Conservation (phyloP, 2,329 filamentous ascomycete genomes). For the Penicillium freii region DNA sequence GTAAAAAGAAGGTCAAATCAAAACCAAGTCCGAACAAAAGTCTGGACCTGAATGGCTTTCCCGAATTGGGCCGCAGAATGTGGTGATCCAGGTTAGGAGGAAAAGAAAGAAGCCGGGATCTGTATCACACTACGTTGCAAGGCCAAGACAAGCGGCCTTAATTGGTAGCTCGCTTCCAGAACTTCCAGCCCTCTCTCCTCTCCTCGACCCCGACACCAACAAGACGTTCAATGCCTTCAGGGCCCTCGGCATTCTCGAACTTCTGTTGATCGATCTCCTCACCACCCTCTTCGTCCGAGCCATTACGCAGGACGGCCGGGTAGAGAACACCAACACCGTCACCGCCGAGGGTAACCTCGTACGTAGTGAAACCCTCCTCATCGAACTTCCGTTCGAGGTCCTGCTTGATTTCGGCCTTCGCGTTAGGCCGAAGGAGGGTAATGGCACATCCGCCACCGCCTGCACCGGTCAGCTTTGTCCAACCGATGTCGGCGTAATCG, state of each 20-base stretch:
- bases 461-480: conserved; percentile 95
- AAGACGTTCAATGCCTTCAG: conserved; percentile 79
- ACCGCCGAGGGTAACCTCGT: conserved; percentile 85
- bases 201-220: conserved; percentile 74
- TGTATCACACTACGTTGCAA: background rate
- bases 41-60: background rate
- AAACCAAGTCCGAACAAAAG: background rate
- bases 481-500: conserved; percentile 84
- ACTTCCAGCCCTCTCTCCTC: conserved; percentile 79
- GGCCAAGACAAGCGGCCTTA: background rate
- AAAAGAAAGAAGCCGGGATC: background rate
- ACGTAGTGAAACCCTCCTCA: conserved; percentile 74
- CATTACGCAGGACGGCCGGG: conserved; percentile 86
- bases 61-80: background rate
- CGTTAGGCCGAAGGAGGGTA: conserved; percentile 73
- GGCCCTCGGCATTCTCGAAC: conserved; percentile 79
- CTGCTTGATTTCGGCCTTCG: conserved; percentile 56
- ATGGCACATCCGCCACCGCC: conserved; percentile 96
- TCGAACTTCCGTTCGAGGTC: conserved; percentile 65
- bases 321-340: conserved; percentile 93
- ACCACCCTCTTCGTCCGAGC: conserved; percentile 74
- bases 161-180: conserved; percentile 59
- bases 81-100: background rate
- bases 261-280: conserved; percentile 92
- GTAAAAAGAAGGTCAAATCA: background rate